Conservation (phyloP, 495 filamentous ascomycete species). For the Neurospora sublineolata region DNA sequence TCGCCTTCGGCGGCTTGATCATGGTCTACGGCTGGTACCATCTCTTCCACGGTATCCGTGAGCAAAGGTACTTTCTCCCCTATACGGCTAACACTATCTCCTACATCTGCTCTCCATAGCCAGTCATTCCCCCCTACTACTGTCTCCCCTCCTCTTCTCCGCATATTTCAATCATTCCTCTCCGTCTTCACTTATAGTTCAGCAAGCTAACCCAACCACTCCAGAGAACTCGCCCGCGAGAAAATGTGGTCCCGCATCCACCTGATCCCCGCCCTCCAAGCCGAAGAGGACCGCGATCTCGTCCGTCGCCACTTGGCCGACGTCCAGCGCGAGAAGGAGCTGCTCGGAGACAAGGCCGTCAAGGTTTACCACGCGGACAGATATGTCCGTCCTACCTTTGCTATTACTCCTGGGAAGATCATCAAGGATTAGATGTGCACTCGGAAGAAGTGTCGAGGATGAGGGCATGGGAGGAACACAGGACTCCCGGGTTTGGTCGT, state of each 20-base stretch:
- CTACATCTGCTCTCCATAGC: not conserved
- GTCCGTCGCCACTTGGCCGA: slow-evolving; percentile 77
- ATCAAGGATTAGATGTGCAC: slow-evolving; percentile 34
- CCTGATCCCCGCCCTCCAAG: slow-evolving; percentile 82
- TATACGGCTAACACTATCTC: not conserved
- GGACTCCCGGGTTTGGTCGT: not conserved
- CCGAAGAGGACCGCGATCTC: slow-evolving; percentile 90
- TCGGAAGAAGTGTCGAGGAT: not conserved
- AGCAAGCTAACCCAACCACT: not conserved
- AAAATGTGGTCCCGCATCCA: slow-evolving; percentile 97
- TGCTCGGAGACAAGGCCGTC: slow-evolving; percentile 60
- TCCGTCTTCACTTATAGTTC: not conserved
- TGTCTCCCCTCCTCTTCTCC: not conserved
- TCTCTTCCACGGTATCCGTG: slow-evolving; percentile 62
- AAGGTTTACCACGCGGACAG: slow-evolving; percentile 77
- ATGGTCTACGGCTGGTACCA: slow-evolving; percentile 88
- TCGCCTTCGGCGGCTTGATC: slow-evolving; percentile 58
- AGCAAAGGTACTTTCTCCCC: slow-evolving; percentile 61
- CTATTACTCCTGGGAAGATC: slow-evolving; percentile 40
- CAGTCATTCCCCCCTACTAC: not conserved
- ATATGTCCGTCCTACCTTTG: slow-evolving; percentile 69
- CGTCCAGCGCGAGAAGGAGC: slow-evolving; percentile 76
- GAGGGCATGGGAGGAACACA: not conserved
- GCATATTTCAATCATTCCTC: not conserved
- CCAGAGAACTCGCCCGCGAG: slow-evolving; percentile 82